phyloP scores from a whole-genome alignment of 768 basidiomycete genomes.

The Pleurotus tuoliensis region DNA sequence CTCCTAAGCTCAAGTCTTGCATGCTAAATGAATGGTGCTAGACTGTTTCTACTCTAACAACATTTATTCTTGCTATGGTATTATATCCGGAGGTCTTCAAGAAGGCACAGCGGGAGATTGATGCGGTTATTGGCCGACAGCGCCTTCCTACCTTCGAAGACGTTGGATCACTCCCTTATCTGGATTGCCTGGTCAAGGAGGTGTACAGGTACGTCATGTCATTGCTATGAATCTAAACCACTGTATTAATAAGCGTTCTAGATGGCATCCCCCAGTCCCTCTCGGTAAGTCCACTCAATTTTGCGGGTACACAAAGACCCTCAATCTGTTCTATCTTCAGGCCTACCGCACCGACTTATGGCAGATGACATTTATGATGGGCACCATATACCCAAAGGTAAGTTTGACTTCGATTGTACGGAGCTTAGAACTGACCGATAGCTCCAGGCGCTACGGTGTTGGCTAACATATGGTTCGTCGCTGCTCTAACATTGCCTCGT shows the following conservation, averaged over 20 bases:
- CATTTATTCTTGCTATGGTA: conserved; percentile 53
- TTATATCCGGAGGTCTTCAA: conserved; percentile 45
- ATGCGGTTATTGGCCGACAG: conserved; percentile 37
- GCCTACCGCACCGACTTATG: conserved; percentile 50
- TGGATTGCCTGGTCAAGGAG: conserved; percentile 45
- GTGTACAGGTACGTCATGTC: conserved; percentile 36
- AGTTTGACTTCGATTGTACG: conserved; percentile 12
- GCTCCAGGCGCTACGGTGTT: conserved; percentile 33
- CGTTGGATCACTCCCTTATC: conserved; percentile 41
- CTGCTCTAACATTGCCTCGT: background rate
- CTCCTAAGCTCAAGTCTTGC: conserved; percentile 5
- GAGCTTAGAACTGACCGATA: too few relatives aligned
- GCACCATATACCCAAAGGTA: conserved; percentile 41
- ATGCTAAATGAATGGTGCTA: conserved; percentile 16
- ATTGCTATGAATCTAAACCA: background rate
- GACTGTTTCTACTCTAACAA: conserved; percentile 47
- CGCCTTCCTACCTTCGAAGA: conserved; percentile 46
- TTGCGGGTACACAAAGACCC: background rate
- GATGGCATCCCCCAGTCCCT: conserved; percentile 47
- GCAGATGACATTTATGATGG: conserved; percentile 46
- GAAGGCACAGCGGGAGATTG: conserved; percentile 50
- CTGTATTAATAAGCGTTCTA: conserved; percentile 16
- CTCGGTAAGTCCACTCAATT: conserved; percentile 20
- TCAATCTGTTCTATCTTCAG: background rate
- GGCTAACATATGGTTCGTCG: conserved; percentile 23